phyloP scores from a whole-genome alignment of 305 asterid species.

The Rubia occidens region DNA sequence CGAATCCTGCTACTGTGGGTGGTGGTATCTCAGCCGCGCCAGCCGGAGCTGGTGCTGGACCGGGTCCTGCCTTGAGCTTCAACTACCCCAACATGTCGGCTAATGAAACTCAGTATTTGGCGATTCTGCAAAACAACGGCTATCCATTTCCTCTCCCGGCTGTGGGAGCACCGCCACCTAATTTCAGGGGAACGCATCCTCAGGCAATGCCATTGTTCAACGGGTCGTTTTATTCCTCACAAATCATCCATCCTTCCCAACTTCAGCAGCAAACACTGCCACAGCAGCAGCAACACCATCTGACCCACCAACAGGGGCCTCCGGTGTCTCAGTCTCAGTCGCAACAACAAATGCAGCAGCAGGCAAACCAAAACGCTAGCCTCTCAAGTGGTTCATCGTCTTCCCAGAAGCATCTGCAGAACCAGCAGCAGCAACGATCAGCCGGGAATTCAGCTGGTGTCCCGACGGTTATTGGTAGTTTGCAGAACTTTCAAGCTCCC shows the following conservation, averaged over 20 bases:
- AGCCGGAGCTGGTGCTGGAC: not conserved
- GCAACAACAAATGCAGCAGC: constrained; percentile 44
- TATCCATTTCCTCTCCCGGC: constrained; percentile 69
- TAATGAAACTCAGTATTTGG: constrained; percentile 76
- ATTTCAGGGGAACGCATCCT: constrained; percentile 66
- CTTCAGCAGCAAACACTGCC: constrained; percentile 40
- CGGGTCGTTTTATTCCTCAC: constrained; percentile 77
- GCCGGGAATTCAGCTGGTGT: constrained; percentile 31
- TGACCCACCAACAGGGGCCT: constrained; percentile 17
- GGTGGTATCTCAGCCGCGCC: constrained; percentile 13
- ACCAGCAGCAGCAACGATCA: constrained; percentile 42
- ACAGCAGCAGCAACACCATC: constrained; percentile 25
- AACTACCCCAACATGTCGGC: constrained; percentile 63
- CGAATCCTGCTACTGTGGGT: constrained; percentile 35
- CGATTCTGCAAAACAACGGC: constrained; percentile 65
- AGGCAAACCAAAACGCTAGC: constrained; percentile 42
- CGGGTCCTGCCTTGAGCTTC: constrained; percentile 55
- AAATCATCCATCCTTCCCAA: constrained; percentile 70
- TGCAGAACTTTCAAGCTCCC: constrained; percentile 43
- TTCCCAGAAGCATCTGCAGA: constrained; percentile 66
- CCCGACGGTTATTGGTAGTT: constrained; percentile 30
- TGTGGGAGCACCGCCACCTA: constrained; percentile 47
- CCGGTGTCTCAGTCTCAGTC: constrained; percentile 21
- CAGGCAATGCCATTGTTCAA: constrained; percentile 82
- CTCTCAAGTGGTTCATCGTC: constrained; percentile 51